Conservation (phyloP, 345 rosid genomes). For the Trapa incisa region DNA sequence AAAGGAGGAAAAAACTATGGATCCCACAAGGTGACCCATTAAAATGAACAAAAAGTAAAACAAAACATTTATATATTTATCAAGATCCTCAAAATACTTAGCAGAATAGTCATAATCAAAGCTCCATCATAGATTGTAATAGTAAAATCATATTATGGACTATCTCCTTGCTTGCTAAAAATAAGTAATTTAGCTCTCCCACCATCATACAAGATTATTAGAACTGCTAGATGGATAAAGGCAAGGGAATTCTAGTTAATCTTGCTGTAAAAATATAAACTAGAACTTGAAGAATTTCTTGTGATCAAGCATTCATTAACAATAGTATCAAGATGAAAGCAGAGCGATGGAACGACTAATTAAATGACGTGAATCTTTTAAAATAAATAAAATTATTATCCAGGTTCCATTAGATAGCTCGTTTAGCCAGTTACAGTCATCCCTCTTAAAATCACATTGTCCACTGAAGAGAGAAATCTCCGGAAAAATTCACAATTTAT, state of each 20-base stretch:
- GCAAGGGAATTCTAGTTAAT: neutral
- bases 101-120: no score
- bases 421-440: no score
- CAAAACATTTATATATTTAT: neutral
- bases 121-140: neutral
- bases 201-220: neutral
- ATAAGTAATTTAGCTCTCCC: neutral
- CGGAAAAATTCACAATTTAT: no score
- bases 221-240: neutral
- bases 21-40: neutral
- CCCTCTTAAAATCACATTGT: no score
- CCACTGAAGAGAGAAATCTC: no score
- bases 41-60: neutral
- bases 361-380: no score
- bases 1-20: neutral
- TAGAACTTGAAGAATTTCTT: neutral
- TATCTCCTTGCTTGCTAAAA: neutral
- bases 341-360: no score
- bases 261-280: neutral
- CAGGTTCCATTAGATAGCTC: no score
- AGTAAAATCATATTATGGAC: neutral
- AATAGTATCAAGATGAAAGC: neutral
- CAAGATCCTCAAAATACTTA: neutral
- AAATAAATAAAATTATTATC: no score
- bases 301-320: neutral